These are phyloP conservation scores for Lentinula edodes DNA, from an alignment of 768 basidiomycete genomes.

Conservation along the genomic window DNA sequence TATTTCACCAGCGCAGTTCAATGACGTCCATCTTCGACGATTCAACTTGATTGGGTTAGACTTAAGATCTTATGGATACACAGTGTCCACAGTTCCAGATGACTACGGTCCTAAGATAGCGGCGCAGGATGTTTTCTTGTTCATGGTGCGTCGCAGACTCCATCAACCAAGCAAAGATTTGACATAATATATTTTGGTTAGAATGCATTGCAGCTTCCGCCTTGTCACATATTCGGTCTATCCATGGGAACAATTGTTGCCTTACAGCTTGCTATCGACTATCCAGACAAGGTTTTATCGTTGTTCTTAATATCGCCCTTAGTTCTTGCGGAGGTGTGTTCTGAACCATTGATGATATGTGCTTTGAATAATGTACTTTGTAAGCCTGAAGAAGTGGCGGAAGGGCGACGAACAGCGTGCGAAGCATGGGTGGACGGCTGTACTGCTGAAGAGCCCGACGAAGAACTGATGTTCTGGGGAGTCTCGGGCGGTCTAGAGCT, in stretches of 20 bases:
- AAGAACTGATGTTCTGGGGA: constrained; percentile 20
- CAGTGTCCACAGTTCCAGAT: constrained; percentile 19
- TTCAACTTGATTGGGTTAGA: constrained; percentile 33
- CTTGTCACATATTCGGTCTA: constrained; percentile 32
- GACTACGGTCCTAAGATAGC: constrained; percentile 22
- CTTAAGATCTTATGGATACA: constrained; percentile 26
- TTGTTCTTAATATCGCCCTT: constrained; percentile 30
- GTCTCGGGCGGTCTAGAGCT: constrained; percentile 25
- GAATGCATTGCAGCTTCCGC: constrained; percentile 29
- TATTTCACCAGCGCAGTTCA: constrained; percentile 22
- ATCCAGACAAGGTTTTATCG: constrained; percentile 28
- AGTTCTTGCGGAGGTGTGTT: constrained; percentile 26
- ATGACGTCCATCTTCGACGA: constrained; percentile 24
- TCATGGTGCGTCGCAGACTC: constrained; percentile 24
- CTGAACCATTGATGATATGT: neutral
- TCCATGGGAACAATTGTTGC: constrained; percentile 31
- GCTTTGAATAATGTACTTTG: neutral
- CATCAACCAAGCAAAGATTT: neutral
- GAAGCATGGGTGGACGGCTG: constrained; percentile 24
- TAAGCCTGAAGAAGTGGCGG: constrained; percentile 25
- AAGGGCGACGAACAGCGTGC: constrained; percentile 30
- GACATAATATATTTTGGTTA: constrained; percentile 7
- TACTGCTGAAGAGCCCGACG: constrained; percentile 15
- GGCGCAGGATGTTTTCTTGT: constrained; percentile 27
- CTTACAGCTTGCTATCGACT: constrained; percentile 24